phyloP scores from a whole-genome alignment of 75 land plant species.

The Gnetum montanum region DNA sequence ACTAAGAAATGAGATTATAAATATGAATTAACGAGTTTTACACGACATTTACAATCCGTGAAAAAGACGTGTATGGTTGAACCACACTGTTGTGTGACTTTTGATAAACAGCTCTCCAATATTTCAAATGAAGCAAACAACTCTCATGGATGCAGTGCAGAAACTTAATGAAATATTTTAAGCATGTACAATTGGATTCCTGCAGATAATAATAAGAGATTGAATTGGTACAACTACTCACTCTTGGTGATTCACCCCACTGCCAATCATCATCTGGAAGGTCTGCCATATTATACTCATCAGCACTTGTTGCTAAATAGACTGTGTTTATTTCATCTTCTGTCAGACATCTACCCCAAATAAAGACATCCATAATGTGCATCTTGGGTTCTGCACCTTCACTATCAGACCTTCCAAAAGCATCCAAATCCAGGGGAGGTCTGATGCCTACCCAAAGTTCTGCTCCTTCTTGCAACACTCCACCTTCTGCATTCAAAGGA shows the following conservation, averaged over 20 bases:
- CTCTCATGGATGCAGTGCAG: no score
- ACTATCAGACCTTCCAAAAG: slow-evolving; percentile 98
- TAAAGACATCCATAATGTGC: slow-evolving; percentile 96
- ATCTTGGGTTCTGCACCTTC: slow-evolving; percentile 94
- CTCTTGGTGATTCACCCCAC: slow-evolving; percentile 86
- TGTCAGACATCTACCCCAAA: slow-evolving; percentile 91
- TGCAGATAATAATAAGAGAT: no score
- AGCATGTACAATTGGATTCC: no score
- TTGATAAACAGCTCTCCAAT: no score
- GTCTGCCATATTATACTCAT: slow-evolving; percentile 47
- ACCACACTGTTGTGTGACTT: no score
- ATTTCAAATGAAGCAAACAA: no score
- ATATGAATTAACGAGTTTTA: no score
- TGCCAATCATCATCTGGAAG: slow-evolving; percentile 81
- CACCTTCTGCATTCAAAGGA: slow-evolving; percentile 41
- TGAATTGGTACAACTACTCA: slow-evolving; percentile 13
- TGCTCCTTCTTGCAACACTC: slow-evolving; percentile 82
- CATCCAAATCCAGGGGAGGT: slow-evolving; percentile 95
- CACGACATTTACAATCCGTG: no score
- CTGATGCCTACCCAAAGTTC: slow-evolving; percentile 85
- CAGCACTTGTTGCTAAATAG: slow-evolving; percentile 39
- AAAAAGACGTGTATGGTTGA: no score
- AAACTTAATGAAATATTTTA: no score
- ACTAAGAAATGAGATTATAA: no score
- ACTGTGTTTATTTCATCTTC: slow-evolving; percentile 87